phyloP scores from a whole-genome alignment of 805 yeast species.

The Yamadazyma paraphyllophila region DNA sequence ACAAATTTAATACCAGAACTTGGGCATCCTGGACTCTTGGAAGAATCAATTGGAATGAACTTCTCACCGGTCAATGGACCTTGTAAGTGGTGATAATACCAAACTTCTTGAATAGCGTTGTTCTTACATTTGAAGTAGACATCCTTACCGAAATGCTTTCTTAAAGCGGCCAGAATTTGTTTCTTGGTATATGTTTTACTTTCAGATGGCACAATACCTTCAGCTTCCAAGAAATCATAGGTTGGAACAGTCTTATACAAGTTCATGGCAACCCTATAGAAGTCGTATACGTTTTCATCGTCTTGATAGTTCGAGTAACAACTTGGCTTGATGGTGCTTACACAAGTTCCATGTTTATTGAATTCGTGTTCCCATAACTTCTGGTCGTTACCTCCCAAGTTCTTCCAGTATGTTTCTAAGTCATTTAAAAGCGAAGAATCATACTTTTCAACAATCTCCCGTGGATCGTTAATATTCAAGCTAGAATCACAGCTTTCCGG shows the following conservation, averaged over 20 bases:
- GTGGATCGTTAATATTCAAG: constrained; percentile 27
- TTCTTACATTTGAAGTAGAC: constrained; percentile 38
- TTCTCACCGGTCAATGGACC: constrained; percentile 71
- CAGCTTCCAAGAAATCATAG: constrained; percentile 30
- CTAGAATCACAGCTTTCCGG: constrained; percentile 34
- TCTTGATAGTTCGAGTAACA: constrained; percentile 25
- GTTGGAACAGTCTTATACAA: constrained; percentile 35
- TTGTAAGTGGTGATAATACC: constrained; percentile 78
- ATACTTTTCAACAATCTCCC: constrained; percentile 10
- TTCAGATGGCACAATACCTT: constrained; percentile 37
- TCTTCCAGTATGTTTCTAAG: constrained; percentile 38
- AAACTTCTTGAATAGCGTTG: constrained; percentile 56
- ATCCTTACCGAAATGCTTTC: constrained; percentile 27
- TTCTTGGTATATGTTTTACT: constrained; percentile 29
- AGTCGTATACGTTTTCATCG: constrained; percentile 28
- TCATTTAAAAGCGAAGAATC: constrained; percentile 23
- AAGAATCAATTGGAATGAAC: constrained; percentile 57
- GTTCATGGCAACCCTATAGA: constrained; percentile 28
- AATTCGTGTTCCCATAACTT: constrained; percentile 44
- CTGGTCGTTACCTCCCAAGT: constrained; percentile 51
- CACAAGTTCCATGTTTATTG: constrained; percentile 45
- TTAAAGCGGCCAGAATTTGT: constrained; percentile 33
- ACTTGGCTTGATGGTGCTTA: constrained; percentile 34
- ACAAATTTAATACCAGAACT: constrained; percentile 54
- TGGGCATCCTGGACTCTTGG: constrained; percentile 61